A percentile compares a stretch with the other conserved stretches of the same genome.
phyloP scores from a whole-genome alignment of 495 filamentous ascomycete species.

The Aspergillus bertholletiae region DNA sequence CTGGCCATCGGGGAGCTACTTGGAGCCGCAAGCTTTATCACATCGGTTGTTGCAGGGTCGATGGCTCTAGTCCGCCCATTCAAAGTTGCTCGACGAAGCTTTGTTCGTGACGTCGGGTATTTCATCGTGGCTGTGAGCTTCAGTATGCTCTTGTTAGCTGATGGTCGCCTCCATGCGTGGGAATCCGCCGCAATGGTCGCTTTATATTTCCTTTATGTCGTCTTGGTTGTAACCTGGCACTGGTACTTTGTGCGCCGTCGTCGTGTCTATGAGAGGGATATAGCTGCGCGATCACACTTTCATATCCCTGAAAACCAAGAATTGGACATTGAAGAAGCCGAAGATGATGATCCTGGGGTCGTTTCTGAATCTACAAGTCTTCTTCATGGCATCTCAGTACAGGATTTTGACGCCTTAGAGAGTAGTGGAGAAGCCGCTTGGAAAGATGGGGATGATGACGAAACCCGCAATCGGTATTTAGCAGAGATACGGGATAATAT shows the following conservation, averaged over 20 bases:
- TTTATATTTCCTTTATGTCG: conserved; percentile 89
- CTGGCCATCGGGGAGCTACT: conserved; percentile 94
- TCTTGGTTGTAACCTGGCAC: conserved; percentile 88
- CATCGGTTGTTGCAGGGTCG: conserved; percentile 93
- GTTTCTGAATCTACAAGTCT: conserved; percentile 50
- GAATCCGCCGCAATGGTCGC: conserved; percentile 88
- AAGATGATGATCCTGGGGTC: conserved; percentile 67
- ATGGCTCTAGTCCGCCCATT: conserved; percentile 96
- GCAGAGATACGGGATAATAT: conserved; percentile 90
- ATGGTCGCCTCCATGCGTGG: conserved; percentile 81
- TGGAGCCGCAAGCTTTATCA: conserved; percentile 94
- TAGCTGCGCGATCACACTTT: conserved; percentile 70
- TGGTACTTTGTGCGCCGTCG: conserved; percentile 68
- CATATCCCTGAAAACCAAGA: conserved; percentile 66
- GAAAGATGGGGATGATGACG: conserved; percentile 55
- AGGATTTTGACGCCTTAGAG: conserved; percentile 75
- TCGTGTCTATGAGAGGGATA: conserved; percentile 56
- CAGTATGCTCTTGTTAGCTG: conserved; percentile 81
- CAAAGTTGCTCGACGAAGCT: conserved; percentile 80
- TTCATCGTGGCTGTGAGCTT: conserved; percentile 87
- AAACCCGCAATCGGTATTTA: conserved; percentile 64
- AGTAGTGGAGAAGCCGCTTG: conserved; percentile 47
- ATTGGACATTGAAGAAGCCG: conserved; percentile 62
- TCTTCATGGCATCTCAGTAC: conserved; percentile 46
- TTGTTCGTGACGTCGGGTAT: conserved; percentile 89